Percentiles rank a stretch among this genome's conserved stretches.
phyloP scores from a whole-genome alignment of 495 filamentous ascomycete species.

The Penicillium cosmopolitanum region DNA sequence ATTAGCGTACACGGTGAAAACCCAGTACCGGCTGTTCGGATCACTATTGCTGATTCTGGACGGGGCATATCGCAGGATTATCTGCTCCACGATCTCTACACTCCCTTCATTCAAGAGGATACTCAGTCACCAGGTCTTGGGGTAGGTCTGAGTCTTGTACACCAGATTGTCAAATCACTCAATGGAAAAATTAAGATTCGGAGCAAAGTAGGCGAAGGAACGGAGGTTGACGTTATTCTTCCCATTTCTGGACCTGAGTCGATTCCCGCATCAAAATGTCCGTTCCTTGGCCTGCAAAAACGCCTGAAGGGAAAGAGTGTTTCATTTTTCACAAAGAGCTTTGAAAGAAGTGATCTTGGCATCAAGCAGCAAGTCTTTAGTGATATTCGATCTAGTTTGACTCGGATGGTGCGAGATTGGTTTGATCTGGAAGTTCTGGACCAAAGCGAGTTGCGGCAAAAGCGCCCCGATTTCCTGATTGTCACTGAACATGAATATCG shows the following conservation, averaged over 20 bases:
- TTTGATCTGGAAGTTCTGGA: constrained; percentile 36
- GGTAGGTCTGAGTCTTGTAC: constrained; percentile 70
- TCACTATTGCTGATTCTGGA: constrained; percentile 67
- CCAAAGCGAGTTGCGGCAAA: constrained; percentile 27
- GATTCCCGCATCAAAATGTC: background rate
- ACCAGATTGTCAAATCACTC: constrained; percentile 64
- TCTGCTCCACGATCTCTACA: constrained; percentile 66
- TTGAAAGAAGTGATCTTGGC: constrained; percentile 16
- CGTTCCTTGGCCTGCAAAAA: constrained; percentile 14
- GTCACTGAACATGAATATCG: constrained; percentile 31
- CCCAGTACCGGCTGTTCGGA: constrained; percentile 30
- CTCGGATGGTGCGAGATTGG: constrained; percentile 34
- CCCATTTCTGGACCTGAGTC: constrained; percentile 16
- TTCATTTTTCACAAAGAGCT: constrained; percentile 27
- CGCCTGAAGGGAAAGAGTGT: constrained; percentile 28
- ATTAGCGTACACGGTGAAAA: constrained; percentile 22
- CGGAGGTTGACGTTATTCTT: constrained; percentile 56
- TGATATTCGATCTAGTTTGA: constrained; percentile 20
- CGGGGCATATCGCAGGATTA: constrained; percentile 71
- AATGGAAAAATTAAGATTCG: constrained; percentile 62
- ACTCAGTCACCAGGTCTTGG: constrained; percentile 67
- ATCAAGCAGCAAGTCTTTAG: constrained; percentile 20
- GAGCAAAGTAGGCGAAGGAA: constrained; percentile 60
- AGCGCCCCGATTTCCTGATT: constrained; percentile 22
- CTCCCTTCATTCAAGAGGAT: constrained; percentile 75